phyloP scores from a whole-genome alignment of 2,329 filamentous ascomycete species.

The Botrytis medusae region DNA sequence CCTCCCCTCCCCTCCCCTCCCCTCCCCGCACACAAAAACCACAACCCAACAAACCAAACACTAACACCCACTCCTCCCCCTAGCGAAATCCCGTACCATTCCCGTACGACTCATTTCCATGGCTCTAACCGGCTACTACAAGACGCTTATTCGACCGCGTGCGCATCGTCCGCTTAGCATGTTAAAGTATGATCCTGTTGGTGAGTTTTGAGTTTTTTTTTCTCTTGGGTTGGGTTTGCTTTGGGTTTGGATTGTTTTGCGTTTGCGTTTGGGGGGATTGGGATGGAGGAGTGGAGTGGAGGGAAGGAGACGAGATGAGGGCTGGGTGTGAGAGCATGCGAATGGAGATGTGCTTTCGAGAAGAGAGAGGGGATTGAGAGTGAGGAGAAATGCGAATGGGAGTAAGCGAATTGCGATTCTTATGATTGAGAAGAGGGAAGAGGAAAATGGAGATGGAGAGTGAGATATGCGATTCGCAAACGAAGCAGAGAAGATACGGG shows the following conservation, averaged over 20 bases:
- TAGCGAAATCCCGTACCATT: conserved; percentile 80
- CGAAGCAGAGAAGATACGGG: not conserved
- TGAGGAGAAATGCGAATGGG: no score
- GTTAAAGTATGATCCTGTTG: conserved; percentile 98
- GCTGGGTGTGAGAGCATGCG: not conserved
- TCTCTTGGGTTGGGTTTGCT: not conserved
- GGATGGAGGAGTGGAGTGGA: not conserved
- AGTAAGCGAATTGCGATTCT: not conserved
- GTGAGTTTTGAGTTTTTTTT: conserved; percentile 46
- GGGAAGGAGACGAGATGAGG: not conserved
- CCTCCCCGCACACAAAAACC: not conserved
- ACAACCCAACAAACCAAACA: not conserved
- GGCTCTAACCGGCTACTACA: conserved; percentile 98
- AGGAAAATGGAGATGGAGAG: not conserved
- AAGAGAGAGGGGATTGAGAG: not conserved
- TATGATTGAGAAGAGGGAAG: not conserved
- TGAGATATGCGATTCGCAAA: not conserved
- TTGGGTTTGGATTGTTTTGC: not conserved
- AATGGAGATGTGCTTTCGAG: not conserved
- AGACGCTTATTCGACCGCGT: conserved; percentile 82
- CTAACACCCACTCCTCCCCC: not conserved
- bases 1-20: not conserved
- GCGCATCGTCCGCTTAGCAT: conserved; percentile 84
- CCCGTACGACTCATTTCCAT: conserved; percentile 94
- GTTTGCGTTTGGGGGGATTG: not conserved